A percentile compares a stretch with the other conserved stretches of the same genome.
phyloP scores from a whole-genome alignment of 495 filamentous ascomycete genomes.

The Penicillium malachiteum region DNA sequence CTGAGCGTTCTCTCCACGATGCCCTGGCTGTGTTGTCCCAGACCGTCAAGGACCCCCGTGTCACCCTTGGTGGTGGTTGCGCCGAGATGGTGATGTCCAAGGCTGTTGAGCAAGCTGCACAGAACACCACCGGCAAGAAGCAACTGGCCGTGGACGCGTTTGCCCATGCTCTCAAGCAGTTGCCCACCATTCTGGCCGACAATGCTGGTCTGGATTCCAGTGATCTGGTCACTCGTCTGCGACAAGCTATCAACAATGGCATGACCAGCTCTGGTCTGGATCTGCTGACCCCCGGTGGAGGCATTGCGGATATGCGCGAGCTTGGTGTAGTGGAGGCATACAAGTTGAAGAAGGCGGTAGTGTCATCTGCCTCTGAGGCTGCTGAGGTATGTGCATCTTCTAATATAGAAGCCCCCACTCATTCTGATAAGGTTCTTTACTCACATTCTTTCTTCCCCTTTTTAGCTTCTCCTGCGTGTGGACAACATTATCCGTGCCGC shows the following conservation, averaged over 20 bases:
- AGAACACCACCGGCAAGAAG: conserved; percentile 94
- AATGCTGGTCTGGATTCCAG: conserved; percentile 95
- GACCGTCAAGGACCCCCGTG: conserved; percentile 90
- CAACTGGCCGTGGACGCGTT: conserved; percentile 90
- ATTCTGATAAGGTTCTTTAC: not conserved
- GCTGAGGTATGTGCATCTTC: conserved; percentile 67
- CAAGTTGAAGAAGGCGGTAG: conserved; percentile 96
- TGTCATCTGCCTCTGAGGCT: conserved; percentile 90
- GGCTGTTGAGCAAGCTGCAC: conserved; percentile 90
- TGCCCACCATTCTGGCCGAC: conserved; percentile 95
- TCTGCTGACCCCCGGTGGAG: conserved; percentile 83
- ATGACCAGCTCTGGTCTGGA: conserved; percentile 90
- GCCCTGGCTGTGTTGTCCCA: conserved; percentile 96
- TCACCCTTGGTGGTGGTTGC: conserved; percentile 91
- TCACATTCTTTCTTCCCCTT: not conserved
- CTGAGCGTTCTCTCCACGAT: conserved; percentile 93
- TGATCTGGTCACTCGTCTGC: conserved; percentile 86
- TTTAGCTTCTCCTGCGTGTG: conserved; percentile 72
- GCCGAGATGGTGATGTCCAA: conserved; percentile 99
- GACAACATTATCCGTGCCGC: conserved; percentile 85
- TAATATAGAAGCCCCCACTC: not conserved
- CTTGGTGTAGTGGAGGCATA: conserved; percentile 97
- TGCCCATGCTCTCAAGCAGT: conserved; percentile 81
- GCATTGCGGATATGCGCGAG: conserved; percentile 94
- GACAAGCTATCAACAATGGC: conserved; percentile 91